Evolutionary conservation across 352 stramenopile genomes (phyloP).

Genomic region (Globisporangium lucens): DNA sequence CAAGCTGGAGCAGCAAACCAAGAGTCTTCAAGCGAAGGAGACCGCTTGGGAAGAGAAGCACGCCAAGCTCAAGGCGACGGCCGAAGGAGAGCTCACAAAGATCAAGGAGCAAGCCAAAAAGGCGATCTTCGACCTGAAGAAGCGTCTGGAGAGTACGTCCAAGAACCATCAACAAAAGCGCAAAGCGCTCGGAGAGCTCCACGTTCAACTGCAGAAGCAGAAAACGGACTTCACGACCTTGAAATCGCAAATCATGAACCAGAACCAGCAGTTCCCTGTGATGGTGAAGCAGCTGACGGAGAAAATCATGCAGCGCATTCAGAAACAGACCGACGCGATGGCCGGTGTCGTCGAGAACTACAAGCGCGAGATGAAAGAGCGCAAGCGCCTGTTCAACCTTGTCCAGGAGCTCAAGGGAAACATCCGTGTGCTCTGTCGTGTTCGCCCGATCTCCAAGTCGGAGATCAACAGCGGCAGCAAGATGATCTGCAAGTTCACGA

Average conservation of each 20-base stretch:
- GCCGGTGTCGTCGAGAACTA: slow-evolving; percentile 87
- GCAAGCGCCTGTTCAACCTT: slow-evolving; percentile 92
- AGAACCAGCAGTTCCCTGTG: slow-evolving; percentile 58
- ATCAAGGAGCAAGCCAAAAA: slow-evolving; percentile 89
- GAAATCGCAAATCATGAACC: slow-evolving; percentile 46
- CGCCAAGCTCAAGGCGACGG: slow-evolving; percentile 72
- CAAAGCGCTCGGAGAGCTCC: slow-evolving; percentile 36
- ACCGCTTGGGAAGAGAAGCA: slow-evolving; percentile 60
- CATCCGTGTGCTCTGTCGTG: slow-evolving; percentile 96
- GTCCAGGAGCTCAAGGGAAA: slow-evolving; percentile 97
- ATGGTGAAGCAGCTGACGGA: slow-evolving; percentile 67
- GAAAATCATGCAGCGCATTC: slow-evolving; percentile 66
- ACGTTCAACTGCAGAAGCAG: slow-evolving; percentile 48
- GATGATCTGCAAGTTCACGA: slow-evolving; percentile 78
- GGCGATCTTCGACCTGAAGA: slow-evolving; percentile 81
- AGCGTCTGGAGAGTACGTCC: slow-evolving; percentile 57
- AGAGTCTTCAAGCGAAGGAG: slow-evolving; percentile 41
- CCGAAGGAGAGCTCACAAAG: slow-evolving; percentile 70
- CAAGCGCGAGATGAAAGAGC: slow-evolving; percentile 85
- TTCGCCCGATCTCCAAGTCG: slow-evolving; percentile 89
- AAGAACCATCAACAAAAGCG: slow-evolving; percentile 63
- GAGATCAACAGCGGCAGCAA: slow-evolving; percentile 73
- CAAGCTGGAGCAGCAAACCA: slow-evolving; percentile 57
- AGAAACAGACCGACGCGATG: slow-evolving; percentile 78
- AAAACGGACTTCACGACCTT: slow-evolving; percentile 47